Base-by-base conservation (phyloP, 768 basidiomycete species). In the Boletales sp. region DNA sequence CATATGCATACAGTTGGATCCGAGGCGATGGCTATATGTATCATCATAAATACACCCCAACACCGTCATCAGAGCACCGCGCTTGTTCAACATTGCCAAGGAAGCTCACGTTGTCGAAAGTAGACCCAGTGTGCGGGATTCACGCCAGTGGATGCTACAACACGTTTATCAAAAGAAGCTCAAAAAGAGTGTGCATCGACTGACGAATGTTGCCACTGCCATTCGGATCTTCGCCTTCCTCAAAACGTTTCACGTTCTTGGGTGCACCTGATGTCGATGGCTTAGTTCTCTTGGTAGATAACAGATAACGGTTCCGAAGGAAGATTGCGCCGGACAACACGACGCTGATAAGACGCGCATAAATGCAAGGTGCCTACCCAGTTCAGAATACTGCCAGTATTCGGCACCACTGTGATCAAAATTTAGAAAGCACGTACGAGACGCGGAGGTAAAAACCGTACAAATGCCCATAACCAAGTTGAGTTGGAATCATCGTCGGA, bases 341-440 rank as follows among this genome's bases (percentile, higher is more conserved):
- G 15, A 24, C 29, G 29, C 10, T 10, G 9, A 40, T 40, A 21
- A 7, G 30, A 39, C 31, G 30, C 17, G 14, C 24, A 19, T 27
- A 19, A 31, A 38, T 31, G 30, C 36, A 8, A 29, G 15, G 15
- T 24, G 18, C 63, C 13, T 51, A 63, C 76, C 61, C 18, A 69
- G 70, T 43, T 81, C 79, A 19, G 56, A 38, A 54, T 72, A 75
- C 41, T 80, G 70, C 80, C 79, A 81, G 54, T 75, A 81, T 48
- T 73, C 73, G 9, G 58, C 58, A 18, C 59, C 69, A 24, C 73
- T 72, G 17, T 12, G 30, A 45, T 27, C 31, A 43, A 36, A 39
- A 18, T 31, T 41, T 42, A 47, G 62, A 58, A 57, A 12, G 11
- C 8, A 61, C 17, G 40, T 59, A 27, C 36, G 42, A 50, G 40